Evolutionary conservation across 2,329 filamentous ascomycete genomes (phyloP), one percentile per base, ranked within the genome.

Genomic region (Pestalotiopsis sp.): DNA sequence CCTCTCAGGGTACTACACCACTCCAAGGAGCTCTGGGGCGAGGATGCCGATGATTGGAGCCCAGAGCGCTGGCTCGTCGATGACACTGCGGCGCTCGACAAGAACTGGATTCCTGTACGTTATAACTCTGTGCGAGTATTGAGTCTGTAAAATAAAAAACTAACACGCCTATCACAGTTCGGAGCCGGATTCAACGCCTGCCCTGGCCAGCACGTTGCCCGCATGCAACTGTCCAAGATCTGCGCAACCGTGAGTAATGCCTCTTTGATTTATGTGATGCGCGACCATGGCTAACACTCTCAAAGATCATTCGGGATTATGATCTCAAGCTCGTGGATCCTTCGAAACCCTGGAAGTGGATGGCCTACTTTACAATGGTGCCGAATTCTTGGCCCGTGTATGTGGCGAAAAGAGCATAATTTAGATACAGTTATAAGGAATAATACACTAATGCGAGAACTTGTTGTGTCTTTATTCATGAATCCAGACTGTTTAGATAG

Each of bases 161-260:
- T 62, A 31, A 62, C 31, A 3, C 2, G 13, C 0, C 12, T 1
- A 23, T 39, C 12, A 14, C 41, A 66, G 64, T 67, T 60, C 5
- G 65, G 65, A 4, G 14, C 62, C 11, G 67, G 67, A 5, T 61
- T 45, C 13, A 57, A 23, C 7, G 38, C 39, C 9, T 68, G 67
- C 45, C 67, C 67, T 2, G 67, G 67, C 14, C 67, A 68, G 45
- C 58, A 66, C n/a, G 49, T 68, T n/a, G 67, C 63, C 2, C 52
- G 67, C 12, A 65, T 68, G 20, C 56, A 68, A 25, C 6, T 68
- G 20, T 36, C 41, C 39, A 68, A 68, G 57, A 49, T 68, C 17
- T 39, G 39, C 14, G 20, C 64, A 12, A 59, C 64, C 1, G 27
- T 66, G 6, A 64, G 61, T 64, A 13, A 5, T 23, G 4, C 6